Conservation (phyloP, 2,329 filamentous ascomycete species). For the Pseudomassariella vexata region DNA sequence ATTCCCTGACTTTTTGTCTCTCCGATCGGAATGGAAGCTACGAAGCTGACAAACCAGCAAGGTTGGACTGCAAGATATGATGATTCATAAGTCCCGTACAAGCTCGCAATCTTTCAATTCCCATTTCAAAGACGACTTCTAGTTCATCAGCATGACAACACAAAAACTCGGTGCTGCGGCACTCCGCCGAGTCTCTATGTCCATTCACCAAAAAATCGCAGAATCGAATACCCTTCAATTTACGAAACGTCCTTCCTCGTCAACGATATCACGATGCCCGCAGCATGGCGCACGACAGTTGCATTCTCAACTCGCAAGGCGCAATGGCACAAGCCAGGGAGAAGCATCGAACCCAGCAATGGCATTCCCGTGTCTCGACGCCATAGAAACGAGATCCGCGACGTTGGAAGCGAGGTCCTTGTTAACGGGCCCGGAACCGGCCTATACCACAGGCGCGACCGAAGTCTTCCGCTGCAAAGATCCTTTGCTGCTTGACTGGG, state of each 20-base stretch:
- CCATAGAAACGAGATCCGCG: conserved; percentile 71
- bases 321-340: conserved; percentile 15
- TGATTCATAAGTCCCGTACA: no score
- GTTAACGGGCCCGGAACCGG: conserved; percentile 79
- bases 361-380: conserved; percentile 86
- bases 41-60: no score
- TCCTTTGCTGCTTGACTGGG: conserved; percentile 86
- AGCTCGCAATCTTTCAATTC: no score
- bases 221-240: conserved; percentile 1
- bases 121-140: no score
- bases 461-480: conserved; percentile 67
- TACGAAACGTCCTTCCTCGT: neutral
- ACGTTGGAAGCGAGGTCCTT: conserved; percentile 63
- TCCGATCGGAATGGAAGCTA: no score
- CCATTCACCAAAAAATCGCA: conserved; percentile 7
- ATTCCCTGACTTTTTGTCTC: no score
- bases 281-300: conserved; percentile 12
- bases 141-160: conserved; percentile 16
- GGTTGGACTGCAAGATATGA: no score
- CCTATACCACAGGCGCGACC: conserved; percentile 87
- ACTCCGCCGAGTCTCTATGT: conserved; percentile 17
- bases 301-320: conserved; percentile 18
- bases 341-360: conserved; percentile 74
- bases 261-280: neutral
- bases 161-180: conserved; percentile 13